Percentiles rank a stretch among this genome's conserved stretches.
These are phyloP conservation scores for Castanopsis chinensis DNA, from an alignment of 306 rosid species.

Conservation along the genomic window DNA sequence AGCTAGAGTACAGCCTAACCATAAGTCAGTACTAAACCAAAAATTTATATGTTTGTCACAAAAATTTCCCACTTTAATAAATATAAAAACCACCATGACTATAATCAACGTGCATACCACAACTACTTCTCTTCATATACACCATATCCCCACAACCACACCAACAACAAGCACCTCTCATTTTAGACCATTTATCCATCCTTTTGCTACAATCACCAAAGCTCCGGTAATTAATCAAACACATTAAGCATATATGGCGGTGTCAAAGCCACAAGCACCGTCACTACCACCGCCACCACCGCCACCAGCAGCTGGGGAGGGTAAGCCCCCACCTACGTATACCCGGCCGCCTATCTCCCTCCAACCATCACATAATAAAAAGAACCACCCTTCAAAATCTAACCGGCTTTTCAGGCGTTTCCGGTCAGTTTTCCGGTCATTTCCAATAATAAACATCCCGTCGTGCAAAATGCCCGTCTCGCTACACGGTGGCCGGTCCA, in stretches of 20 bases:
- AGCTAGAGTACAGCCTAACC: conserved; percentile 10
- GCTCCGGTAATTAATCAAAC: not conserved
- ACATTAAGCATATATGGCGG: not conserved
- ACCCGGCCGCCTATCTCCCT: conserved; percentile 36
- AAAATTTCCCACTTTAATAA: not conserved
- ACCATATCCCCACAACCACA: not conserved
- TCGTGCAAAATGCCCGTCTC: conserved; percentile 50
- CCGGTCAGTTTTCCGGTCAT: conserved; percentile 53
- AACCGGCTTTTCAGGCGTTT: conserved; percentile 35
- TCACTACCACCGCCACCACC: not conserved
- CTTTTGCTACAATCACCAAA: not conserved
- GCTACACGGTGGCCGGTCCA: conserved; percentile 13
- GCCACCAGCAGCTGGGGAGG: not conserved
- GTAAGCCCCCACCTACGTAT: not conserved
- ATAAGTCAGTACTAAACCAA: not conserved
- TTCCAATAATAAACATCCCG: conserved; percentile 74
- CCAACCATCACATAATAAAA: conserved; percentile 57
- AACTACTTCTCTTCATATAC: conserved; percentile 3
- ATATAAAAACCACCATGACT: not conserved
- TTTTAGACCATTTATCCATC: too few relatives aligned
- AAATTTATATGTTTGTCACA: not conserved
- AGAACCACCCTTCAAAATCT: conserved; percentile 31
- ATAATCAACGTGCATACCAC: not conserved
- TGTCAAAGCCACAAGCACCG: not conserved
- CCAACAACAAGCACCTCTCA: not conserved